Percentiles rank a stretch among this genome's conserved stretches.
Evolutionary conservation across 345 rosid species (phyloP).

Genomic region (Crucihimalaya himalaica): DNA sequence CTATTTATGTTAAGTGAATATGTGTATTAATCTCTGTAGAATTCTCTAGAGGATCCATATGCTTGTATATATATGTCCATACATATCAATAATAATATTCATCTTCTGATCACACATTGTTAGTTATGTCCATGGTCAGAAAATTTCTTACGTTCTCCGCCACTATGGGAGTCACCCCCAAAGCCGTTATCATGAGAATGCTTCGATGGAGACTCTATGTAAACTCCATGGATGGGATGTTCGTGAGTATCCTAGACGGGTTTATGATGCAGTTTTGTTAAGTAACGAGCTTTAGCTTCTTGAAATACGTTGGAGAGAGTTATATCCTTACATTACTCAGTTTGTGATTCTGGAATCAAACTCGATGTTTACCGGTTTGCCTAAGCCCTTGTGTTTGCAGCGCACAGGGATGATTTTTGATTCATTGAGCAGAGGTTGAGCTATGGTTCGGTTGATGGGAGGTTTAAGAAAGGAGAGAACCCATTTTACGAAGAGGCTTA

Average conservation of each 20-base stretch:
- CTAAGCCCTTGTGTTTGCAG: slow-evolving; percentile 59
- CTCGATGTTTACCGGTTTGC: slow-evolving; percentile 65
- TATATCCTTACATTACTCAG: slow-evolving; percentile 66
- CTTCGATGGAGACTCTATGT: too few species aligned
- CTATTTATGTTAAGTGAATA: too few species aligned
- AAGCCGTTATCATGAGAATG: slow-evolving; percentile 32
- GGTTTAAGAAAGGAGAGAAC: slow-evolving; percentile 63
- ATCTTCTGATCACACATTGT: too few species aligned
- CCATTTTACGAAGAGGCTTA: slow-evolving; percentile 75
- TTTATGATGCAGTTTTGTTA: too few species aligned
- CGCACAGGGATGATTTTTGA: slow-evolving; percentile 52
- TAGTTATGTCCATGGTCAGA: slow-evolving; percentile 69
- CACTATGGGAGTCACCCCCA: slow-evolving; percentile 74
- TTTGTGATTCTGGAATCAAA: slow-evolving; percentile 73
- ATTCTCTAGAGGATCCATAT: too few species aligned
- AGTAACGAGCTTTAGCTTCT: too few species aligned
- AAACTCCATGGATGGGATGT: too few species aligned
- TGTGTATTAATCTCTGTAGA: too few species aligned
- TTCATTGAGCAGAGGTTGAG: slow-evolving; percentile 64
- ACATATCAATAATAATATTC: too few species aligned
- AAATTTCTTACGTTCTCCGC: slow-evolving; percentile 66
- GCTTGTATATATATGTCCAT: too few species aligned
- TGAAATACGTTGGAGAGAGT: slow-evolving; percentile 60
- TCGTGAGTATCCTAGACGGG: too few species aligned
- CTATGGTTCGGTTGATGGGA: slow-evolving; percentile 61